A percentile compares a stretch with the other conserved stretches of the same genome.
Evolutionary conservation across 1,284 basidiomycete genomes (phyloP).

Genomic region (Lentinus polychrous): DNA sequence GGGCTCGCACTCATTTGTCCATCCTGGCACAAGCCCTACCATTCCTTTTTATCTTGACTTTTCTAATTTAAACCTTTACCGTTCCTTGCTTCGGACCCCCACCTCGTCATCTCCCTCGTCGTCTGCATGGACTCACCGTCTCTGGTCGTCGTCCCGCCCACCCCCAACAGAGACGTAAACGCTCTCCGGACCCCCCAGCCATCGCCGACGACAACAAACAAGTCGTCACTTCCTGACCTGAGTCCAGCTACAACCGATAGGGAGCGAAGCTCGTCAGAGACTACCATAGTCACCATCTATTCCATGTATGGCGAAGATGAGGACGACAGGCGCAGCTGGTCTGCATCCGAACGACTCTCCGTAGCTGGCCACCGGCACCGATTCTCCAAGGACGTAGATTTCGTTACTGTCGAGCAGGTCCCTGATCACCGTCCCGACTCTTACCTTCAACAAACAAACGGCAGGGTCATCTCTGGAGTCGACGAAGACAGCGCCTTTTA

Average conservation of each 20-base stretch:
- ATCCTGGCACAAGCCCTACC: background rate
- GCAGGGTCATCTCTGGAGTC: constrained; percentile 8
- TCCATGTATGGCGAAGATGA: constrained; percentile 58
- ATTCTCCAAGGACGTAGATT: constrained; percentile 19
- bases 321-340: constrained; percentile 35
- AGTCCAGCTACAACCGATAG: constrained; percentile 18
- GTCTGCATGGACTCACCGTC: constrained; percentile 39
- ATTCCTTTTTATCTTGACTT: constrained; percentile 7
- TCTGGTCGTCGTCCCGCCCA: constrained; percentile 36
- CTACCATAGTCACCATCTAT: constrained; percentile 72
- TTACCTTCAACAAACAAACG: constrained; percentile 14
- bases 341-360: constrained; percentile 23
- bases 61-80: constrained; percentile 3
- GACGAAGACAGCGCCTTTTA: constrained; percentile 25
- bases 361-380: constrained; percentile 22
- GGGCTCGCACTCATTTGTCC: too few species aligned
- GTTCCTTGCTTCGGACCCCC: constrained; percentile 4
- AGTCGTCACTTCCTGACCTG: constrained; percentile 22
- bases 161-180: constrained; percentile 24
- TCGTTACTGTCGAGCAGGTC: constrained; percentile 15
- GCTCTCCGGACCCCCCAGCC: constrained; percentile 16
- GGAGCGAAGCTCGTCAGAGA: constrained; percentile 43
- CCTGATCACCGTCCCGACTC: constrained; percentile 17
- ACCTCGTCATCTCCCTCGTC: constrained; percentile 7
- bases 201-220: constrained; percentile 19